Base-by-base conservation (phyloP, 2,329 filamentous ascomycete species). In the Trichoderma gracile region DNA sequence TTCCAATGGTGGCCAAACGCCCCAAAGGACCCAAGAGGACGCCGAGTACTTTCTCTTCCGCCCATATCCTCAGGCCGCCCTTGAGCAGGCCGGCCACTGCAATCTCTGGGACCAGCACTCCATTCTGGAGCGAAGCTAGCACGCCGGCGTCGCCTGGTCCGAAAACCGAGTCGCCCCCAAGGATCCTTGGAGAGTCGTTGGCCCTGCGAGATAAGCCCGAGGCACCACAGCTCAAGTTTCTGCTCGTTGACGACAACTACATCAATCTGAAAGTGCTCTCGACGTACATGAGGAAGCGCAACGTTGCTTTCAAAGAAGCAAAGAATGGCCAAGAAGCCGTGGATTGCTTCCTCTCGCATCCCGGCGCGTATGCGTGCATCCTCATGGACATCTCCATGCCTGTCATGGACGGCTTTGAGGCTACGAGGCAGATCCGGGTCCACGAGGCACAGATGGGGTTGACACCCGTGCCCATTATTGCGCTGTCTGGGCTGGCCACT, bases 371-470 rank as follows among this genome's bases (percentile, higher is more conserved):
- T n/a, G 54, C 55, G n/a, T 69, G 68, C 60, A 67, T 76, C 4
- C 65, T 78, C 2, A 78, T 75, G 64, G 83, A 85, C 67, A 79
- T 84, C 3, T 82, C 78, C 65, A 85, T 86, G 83, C 83, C 83
- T 0, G 71, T 84, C 4, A 79, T 85, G 67, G 78, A 85, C 65
- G 80, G 80, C 0, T 75, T 82, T 8, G 79, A 79, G 12, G 78
- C 79, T 0, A 83, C 81, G 1, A 74, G 77, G 2, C 73, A 73
- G 19, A 83, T 84, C 10, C 77, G 82, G 0, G 73, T 75, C 0
- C 74, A 81, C 46, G 82, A 84, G 68, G 71, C 27, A 2, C 56
- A 79, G 0, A 69, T 75, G 14, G 72, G 74, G 1, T 68, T 80
- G 0, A 64, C 71, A 0, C 78, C 78, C 1, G 77, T 77, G 0